These are phyloP conservation scores for Suillus discolor DNA, from an alignment of 768 basidiomycete species.

Conservation along the genomic window DNA sequence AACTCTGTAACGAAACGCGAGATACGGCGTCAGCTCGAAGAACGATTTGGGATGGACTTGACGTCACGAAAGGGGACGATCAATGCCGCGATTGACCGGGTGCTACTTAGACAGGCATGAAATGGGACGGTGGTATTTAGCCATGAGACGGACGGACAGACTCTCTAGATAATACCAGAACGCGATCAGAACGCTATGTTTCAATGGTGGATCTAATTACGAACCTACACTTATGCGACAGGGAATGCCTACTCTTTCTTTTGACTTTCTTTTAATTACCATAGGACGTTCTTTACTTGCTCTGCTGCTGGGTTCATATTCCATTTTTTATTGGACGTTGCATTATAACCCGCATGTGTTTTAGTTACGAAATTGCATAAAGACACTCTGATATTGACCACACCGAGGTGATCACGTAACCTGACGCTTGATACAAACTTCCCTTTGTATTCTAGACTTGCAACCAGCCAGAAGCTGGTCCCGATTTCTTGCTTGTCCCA, in stretches of 20 bases:
- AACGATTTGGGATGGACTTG: constrained; percentile 78
- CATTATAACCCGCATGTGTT: constrained; percentile 11
- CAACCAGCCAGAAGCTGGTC: no score
- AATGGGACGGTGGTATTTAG: constrained; percentile 1
- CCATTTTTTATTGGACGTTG: constrained; percentile 8
- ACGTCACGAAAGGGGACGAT: constrained; percentile 70
- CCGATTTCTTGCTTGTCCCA: no score
- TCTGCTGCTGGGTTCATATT: constrained; percentile 8
- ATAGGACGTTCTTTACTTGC: constrained; percentile 12
- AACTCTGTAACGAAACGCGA: constrained; percentile 92
- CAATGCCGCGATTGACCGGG: constrained; percentile 77
- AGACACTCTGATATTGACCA: no score
- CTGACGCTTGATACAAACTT: no score
- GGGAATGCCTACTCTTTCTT: background rate
- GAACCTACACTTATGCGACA: constrained; percentile 7
- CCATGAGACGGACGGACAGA: constrained; percentile 4
- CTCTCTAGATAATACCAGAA: constrained; percentile 1
- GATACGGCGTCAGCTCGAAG: constrained; percentile 82
- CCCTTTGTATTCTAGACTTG: no score
- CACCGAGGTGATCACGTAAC: no score
- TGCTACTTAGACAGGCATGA: constrained; percentile 54
- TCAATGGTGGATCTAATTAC: constrained; percentile 12
- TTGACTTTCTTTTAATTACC: constrained; percentile 2
- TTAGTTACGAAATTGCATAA: constrained; percentile 6
- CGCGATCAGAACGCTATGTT: constrained; percentile 7